Base-by-base conservation (phyloP, 208 protist species). In the Kentomonas sorsogonicus region DNA sequence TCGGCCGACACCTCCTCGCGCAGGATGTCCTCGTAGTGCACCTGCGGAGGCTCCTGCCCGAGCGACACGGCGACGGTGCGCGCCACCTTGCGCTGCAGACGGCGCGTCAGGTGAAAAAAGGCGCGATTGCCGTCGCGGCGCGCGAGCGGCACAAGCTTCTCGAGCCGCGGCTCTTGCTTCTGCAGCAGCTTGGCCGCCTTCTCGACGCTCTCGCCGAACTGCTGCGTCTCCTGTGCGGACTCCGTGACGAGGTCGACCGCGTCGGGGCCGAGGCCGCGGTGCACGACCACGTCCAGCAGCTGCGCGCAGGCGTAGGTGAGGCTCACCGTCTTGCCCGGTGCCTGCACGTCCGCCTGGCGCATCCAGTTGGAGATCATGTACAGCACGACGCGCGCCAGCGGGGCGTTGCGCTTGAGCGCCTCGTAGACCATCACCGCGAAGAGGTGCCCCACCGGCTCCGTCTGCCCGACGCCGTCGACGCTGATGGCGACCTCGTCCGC, bases 341-440 rank as follows among this genome's bases (percentile, higher is more conserved):
- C 50, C 63, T 86, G 74, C n/a, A n/a, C n/a, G 44, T 63, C 66
- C 9, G 70, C 46, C 67, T 93, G 79, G 67, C 71, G 80, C 70
- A 87, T 77, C 86, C 89, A 95, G 40, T 88, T 72, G 13, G 85
- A 83, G 18, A 92, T 63, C 77, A 91, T 89, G 60, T 81, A 88
- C 44, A 95, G 72, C 53, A 95, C 74, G 7, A 90, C 83, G 15
- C 85, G 79, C 13, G 85, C 66, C 9, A 95, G 74, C 23, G 82
- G 66, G 18, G 85, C 74, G 63, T 82, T 91, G 41, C 89, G 89
- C 66, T 91, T 92, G 76, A 95, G 85, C 38, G 85, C 71, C 48
- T 95, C 89, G 64, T 89, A 95, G 59, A 87, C 71, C 83, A 92
- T 89, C 27, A 95, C 79, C 5, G 79, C 63, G 60, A 95, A 95